These are phyloP conservation scores for Phialocephala subalpina DNA, from an alignment of 2,329 filamentous ascomycete species.

Conservation along the genomic window DNA sequence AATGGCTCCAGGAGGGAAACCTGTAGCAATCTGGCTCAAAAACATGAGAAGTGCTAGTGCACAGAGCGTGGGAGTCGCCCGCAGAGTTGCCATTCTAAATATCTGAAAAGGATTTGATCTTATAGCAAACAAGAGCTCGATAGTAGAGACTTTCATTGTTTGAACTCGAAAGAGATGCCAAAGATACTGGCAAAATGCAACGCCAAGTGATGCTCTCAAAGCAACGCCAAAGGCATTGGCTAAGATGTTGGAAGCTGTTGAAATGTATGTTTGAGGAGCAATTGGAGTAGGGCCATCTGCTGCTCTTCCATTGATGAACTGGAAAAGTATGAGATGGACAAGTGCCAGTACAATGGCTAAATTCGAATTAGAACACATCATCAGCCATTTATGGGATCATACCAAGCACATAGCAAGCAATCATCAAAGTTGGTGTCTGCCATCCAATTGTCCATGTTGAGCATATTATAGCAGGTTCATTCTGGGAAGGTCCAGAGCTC, in stretches of 20 bases:
- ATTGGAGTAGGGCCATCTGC: constrained; percentile 33
- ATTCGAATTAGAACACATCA: neutral
- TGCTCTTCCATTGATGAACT: constrained; percentile 31
- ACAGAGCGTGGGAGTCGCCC: constrained; percentile 31
- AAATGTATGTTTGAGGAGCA: constrained; percentile 33
- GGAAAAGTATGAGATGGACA: constrained; percentile 34
- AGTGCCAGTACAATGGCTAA: constrained; percentile 30
- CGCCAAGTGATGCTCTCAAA: constrained; percentile 21
- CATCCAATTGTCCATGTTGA: constrained; percentile 37
- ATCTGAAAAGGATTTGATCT: constrained; percentile 32
- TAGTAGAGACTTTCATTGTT: constrained; percentile 38
- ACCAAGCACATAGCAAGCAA: constrained; percentile 31
- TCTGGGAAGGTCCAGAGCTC: constrained; percentile 16
- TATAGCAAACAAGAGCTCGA: constrained; percentile 34
- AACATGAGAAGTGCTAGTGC: constrained; percentile 31
- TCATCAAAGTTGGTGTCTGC: constrained; percentile 35
- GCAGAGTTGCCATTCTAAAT: constrained; percentile 20
- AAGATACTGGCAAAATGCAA: constrained; percentile 35
- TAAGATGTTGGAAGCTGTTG: constrained; percentile 37
- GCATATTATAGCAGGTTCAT: constrained; percentile 28
- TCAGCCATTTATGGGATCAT: constrained; percentile 4
- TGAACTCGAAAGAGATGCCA: constrained; percentile 33
- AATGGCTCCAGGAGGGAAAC: constrained; percentile 38
- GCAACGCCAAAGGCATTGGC: constrained; percentile 36
- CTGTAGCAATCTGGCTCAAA: constrained; percentile 26